Evolutionary conservation across 495 filamentous ascomycete species (phyloP).

Genomic region (Lentithecium fluviatile): DNA sequence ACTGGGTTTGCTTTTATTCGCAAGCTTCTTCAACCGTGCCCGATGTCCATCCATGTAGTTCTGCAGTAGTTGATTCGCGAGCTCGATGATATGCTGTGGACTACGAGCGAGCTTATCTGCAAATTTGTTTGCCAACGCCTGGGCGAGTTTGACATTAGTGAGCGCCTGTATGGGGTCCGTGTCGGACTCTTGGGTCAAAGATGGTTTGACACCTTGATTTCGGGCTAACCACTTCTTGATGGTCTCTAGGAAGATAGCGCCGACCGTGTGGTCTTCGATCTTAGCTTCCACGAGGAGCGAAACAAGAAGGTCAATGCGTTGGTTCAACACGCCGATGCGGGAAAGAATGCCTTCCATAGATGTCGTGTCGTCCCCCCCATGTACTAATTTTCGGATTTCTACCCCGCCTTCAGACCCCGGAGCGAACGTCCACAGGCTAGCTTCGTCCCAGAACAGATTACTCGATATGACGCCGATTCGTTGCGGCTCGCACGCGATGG

Average conservation of each 20-base stretch:
- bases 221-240: slow-evolving; percentile 61
- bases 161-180: slow-evolving; percentile 51
- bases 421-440: slow-evolving; percentile 50
- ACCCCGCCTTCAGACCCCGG: slow-evolving; percentile 42
- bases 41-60: slow-evolving; percentile 40
- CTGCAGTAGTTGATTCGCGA: slow-evolving; percentile 59
- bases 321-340: slow-evolving; percentile 49
- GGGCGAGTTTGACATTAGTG: slow-evolving; percentile 61
- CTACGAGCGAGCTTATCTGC: slow-evolving; percentile 66
- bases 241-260: slow-evolving; percentile 62
- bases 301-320: slow-evolving; percentile 54
- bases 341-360: slow-evolving; percentile 29
- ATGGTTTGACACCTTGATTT: neutral
- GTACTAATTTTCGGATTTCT: slow-evolving; percentile 37
- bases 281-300: slow-evolving; percentile 54
- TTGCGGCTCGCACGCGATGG: slow-evolving; percentile 47
- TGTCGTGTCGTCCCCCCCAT: slow-evolving; percentile 27
- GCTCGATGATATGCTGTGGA: slow-evolving; percentile 60
- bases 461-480: slow-evolving; percentile 50
- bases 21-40: slow-evolving; percentile 28
- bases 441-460: slow-evolving; percentile 56
- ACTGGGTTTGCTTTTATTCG: slow-evolving; percentile 16
- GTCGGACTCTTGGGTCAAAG: slow-evolving; percentile 34
- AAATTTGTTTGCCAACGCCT: slow-evolving; percentile 65
- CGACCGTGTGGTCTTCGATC: slow-evolving; percentile 56